These are phyloP conservation scores for Carex sylvatica DNA, from an alignment of 202 grass and related monocot species.

Conservation along the genomic window DNA sequence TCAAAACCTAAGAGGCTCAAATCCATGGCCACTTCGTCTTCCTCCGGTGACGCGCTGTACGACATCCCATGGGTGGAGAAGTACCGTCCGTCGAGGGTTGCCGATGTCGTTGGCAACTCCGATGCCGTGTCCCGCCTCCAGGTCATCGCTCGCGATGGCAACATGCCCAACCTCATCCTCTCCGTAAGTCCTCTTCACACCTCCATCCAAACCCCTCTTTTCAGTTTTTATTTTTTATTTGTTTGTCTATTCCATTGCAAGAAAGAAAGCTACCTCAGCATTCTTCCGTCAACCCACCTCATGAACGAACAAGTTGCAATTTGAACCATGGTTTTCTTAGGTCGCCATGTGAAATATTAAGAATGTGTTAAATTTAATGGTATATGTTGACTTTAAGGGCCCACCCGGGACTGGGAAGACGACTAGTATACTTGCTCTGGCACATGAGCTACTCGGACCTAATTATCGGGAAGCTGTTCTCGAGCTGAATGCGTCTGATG, in stretches of 20 bases:
- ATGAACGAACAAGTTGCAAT: neutral
- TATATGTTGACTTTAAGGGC: constrained; percentile 32
- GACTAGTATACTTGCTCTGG: constrained; percentile 88
- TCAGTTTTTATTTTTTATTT: neutral
- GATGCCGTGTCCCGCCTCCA: constrained; percentile 83
- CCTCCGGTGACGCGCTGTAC: constrained; percentile 37
- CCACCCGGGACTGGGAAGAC: constrained; percentile 95
- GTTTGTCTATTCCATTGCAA: neutral
- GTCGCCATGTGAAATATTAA: neutral
- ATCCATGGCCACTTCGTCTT: constrained; percentile 51
- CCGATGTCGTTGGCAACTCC: constrained; percentile 81
- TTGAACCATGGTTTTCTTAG: neutral
- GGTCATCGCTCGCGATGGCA: constrained; percentile 88
- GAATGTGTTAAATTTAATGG: neutral
- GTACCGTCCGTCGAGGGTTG: constrained; percentile 74
- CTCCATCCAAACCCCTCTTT: neutral
- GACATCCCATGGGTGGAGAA: constrained; percentile 98
- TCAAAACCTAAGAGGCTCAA: neutral
- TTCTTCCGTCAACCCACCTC: neutral
- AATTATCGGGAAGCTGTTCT: constrained; percentile 84
- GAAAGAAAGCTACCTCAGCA: neutral
- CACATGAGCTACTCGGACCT: constrained; percentile 82
- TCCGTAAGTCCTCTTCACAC: constrained; percentile 51
- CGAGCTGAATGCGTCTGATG: constrained; percentile 91
- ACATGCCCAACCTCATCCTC: constrained; percentile 98